These are phyloP conservation scores for Macadamia tetraphylla DNA, from an alignment of 164 flowering plant species.

Conservation along the genomic window DNA sequence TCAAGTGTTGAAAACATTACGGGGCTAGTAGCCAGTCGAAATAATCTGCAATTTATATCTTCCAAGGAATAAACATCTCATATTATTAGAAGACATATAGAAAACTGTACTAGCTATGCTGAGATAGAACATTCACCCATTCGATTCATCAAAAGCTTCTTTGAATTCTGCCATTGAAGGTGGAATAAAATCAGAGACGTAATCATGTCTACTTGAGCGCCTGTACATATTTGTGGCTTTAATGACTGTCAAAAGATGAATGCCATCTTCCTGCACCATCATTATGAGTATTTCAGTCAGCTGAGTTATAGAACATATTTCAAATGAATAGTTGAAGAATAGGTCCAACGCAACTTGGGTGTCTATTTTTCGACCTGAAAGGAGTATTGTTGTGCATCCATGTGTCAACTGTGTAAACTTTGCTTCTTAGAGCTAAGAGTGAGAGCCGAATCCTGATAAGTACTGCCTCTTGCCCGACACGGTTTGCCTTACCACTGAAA, in stretches of 20 bases:
- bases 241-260: conserved; percentile 63
- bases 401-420: too few species aligned
- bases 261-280: conserved; percentile 78
- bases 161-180: conserved; percentile 60
- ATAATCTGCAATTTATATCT: conserved; percentile 34
- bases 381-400: too few species aligned
- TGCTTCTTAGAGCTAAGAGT: too few species aligned
- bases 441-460: too few species aligned
- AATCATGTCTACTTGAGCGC: conserved; percentile 54
- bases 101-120: neutral
- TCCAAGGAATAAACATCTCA: neutral
- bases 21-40: conserved; percentile 41
- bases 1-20: conserved; percentile 71
- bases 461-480: too few species aligned
- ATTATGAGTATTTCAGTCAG: conserved; percentile 7
- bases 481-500: too few species aligned
- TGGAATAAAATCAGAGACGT: conserved; percentile 61
- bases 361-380: too few species aligned
- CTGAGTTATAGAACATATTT: neutral
- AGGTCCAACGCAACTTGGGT: too few species aligned
- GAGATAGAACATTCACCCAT: conserved; percentile 39
- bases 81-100: neutral
- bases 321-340: too few species aligned
- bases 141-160: conserved; percentile 23
- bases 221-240: conserved; percentile 73